Evolutionary conservation across 2,329 filamentous ascomycete genomes (phyloP).

Genomic region (Diaporthe caulivora): DNA sequence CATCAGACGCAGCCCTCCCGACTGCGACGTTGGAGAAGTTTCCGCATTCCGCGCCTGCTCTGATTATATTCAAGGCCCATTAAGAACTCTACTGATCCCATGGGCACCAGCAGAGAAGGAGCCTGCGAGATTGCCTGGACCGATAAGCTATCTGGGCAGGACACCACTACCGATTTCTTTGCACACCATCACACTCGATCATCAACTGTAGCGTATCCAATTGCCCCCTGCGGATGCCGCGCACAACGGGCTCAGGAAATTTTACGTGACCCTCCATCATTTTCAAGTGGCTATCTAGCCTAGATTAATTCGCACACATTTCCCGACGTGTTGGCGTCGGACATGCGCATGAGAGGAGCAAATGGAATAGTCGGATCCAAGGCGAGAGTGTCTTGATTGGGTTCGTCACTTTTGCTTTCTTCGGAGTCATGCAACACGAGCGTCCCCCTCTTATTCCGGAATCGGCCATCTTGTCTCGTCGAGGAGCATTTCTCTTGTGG

Average conservation of each 20-base stretch:
- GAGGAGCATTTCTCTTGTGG: not conserved
- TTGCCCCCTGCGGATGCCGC: not conserved
- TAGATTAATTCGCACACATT: slow-evolving; percentile 15
- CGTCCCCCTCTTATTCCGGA: not conserved
- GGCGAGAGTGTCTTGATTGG: slow-evolving; percentile 30
- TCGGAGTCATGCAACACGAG: not conserved
- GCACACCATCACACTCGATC: slow-evolving; percentile 2
- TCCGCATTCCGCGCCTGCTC: slow-evolving; percentile 18
- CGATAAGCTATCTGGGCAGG: not conserved
- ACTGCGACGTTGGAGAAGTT: slow-evolving; percentile 12
- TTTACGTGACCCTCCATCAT: slow-evolving; percentile 10
- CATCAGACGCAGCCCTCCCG: slow-evolving; percentile 29
- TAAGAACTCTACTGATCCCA: not conserved
- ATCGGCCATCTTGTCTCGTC: not conserved
- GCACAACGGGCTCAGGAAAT: not conserved
- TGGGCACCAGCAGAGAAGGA: slow-evolving; percentile 8
- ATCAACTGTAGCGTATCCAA: not conserved
- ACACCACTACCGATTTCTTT: not conserved
- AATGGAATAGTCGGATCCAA: slow-evolving; percentile 5
- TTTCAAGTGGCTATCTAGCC: slow-evolving; percentile 1
- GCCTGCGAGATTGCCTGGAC: slow-evolving; percentile 23
- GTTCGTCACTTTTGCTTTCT: not conserved
- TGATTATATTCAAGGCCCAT: slow-evolving; percentile 15
- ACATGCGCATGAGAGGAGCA: not conserved
- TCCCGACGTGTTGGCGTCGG: not conserved